Evolutionary conservation across 208 protist species (phyloP).

Genomic region (Leptomonas seymouri): DNA sequence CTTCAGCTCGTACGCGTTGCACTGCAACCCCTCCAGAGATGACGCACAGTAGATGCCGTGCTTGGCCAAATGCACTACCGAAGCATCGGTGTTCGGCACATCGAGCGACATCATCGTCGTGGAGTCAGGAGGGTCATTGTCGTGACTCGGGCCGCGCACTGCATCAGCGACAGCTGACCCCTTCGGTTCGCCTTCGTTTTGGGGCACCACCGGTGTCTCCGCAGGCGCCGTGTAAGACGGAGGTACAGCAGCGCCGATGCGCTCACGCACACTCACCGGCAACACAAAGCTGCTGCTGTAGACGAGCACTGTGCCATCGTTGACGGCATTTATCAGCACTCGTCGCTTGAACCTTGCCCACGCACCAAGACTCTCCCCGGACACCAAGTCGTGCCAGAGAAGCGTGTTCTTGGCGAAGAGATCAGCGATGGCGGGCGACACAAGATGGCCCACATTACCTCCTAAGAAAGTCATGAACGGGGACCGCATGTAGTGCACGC

Average conservation of each 20-base stretch:
- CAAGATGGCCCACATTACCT: conserved; percentile 19
- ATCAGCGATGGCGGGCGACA: conserved; percentile 46
- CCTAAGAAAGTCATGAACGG: conserved; percentile 34
- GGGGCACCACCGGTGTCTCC: background rate
- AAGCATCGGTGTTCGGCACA: conserved; percentile 10
- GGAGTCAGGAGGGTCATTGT: background rate
- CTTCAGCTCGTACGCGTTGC: conserved; percentile 12
- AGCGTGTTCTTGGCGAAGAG: conserved; percentile 39
- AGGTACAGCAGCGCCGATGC: conserved; percentile 1
- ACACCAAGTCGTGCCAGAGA: conserved; percentile 25
- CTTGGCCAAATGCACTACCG: conserved; percentile 7
- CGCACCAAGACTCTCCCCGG: conserved; percentile 24
- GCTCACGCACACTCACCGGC: conserved; percentile 9
- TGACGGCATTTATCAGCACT: conserved; percentile 37
- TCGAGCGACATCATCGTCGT: background rate
- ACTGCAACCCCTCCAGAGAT: conserved; percentile 5
- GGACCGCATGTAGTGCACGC: conserved; percentile 50
- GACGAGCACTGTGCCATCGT: conserved; percentile 42
- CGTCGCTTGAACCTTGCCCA: conserved; percentile 39
- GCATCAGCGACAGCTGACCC: background rate
- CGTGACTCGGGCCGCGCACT: conserved; percentile 3
- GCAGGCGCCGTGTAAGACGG: background rate
- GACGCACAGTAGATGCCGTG: conserved; percentile 20
- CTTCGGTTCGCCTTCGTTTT: background rate
- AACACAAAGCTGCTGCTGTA: conserved; percentile 53